Percentiles rank a stretch among this genome's conserved stretches.
Evolutionary conservation across 176 grass and related monocot genomes (phyloP).

Genomic region (Carex pumila): DNA sequence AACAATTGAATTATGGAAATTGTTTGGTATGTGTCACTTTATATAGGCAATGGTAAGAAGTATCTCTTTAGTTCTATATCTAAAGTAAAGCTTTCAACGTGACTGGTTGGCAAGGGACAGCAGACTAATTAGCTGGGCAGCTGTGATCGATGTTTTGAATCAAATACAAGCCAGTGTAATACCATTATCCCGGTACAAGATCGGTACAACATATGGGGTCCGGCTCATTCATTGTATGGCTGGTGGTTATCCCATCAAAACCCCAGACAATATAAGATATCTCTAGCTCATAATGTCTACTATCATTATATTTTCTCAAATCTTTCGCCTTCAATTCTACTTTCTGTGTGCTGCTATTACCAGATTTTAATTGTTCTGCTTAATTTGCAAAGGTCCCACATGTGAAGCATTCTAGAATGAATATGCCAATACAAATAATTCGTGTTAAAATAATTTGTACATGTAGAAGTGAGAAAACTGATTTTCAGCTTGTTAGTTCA

Average conservation of each 20-base stretch:
- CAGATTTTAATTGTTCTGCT: background rate
- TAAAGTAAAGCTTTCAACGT: background rate
- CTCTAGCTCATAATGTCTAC: background rate
- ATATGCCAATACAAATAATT: background rate
- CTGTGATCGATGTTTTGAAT: background rate
- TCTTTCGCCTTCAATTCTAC: background rate
- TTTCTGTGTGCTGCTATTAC: background rate
- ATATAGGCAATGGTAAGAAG: constrained; percentile 8
- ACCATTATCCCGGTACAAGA: background rate
- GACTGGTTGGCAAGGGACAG: background rate
- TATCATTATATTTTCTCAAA: background rate
- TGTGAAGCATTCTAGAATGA: background rate
- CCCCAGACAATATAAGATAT: background rate
- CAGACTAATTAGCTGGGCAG: background rate
- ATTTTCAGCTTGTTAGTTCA: no score
- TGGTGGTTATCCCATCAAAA: background rate
- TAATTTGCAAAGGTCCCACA: background rate
- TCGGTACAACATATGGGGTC: constrained; percentile 6
- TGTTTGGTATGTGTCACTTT: background rate
- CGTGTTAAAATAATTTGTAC: no score
- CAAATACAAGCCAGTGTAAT: background rate
- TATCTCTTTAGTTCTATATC: background rate
- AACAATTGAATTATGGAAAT: background rate
- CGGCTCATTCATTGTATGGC: background rate
- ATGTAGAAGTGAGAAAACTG: no score